Evolutionary conservation across 257 asterid species (phyloP), one percentile per base, ranked within the genome.

Genomic region (Rauvolfia tetraphylla): DNA sequence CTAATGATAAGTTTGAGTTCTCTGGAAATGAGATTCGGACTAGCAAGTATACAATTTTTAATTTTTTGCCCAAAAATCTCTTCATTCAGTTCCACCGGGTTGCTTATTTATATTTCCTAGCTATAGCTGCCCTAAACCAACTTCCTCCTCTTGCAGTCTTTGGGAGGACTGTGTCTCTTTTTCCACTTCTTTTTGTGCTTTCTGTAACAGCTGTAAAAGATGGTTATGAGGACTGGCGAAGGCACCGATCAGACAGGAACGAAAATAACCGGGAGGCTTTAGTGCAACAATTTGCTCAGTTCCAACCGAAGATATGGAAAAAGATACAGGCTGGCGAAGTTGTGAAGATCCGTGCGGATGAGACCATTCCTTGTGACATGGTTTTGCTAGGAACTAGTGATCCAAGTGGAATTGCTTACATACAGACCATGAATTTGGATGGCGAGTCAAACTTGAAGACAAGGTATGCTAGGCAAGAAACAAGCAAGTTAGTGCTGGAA

Each of bases 371-470:
- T n/a, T 90, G 96, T 87, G 99, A 95, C 82, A 84, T 92, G 88
- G 97, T 95, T 71, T 85, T 95, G 85, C 88, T 95, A 15, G 93
- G 98, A 79, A 93, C 99, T 49, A 88, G 93, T 86, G 98, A 95
- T 87, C 92, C 93, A 73, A 90, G 91, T 82, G 99, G 98, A 75
- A 91, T 95, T 79, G 97, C 99, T 76, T 95, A 95, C 85, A 93
- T 95, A 79, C 97, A 92, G 88, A 95, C 99, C 11, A 95, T 93
- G 98, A 95, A 95, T 84, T 84, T 95, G 87, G 99, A 95, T 73
- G 99, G 99, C 1, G 99, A 95, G 85, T 95, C 99, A 75, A 95
- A 95, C 89, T 84, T 95, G 90, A 95, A 95, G 81, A 95, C 99
- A 53, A 88, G 99, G 89, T 95, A 92, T 87, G 99, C 99, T 63